Percentiles rank a stretch among this genome's conserved stretches.
Conservation (phyloP, 179 eudicot species). For the Beta macrorhiza region DNA sequence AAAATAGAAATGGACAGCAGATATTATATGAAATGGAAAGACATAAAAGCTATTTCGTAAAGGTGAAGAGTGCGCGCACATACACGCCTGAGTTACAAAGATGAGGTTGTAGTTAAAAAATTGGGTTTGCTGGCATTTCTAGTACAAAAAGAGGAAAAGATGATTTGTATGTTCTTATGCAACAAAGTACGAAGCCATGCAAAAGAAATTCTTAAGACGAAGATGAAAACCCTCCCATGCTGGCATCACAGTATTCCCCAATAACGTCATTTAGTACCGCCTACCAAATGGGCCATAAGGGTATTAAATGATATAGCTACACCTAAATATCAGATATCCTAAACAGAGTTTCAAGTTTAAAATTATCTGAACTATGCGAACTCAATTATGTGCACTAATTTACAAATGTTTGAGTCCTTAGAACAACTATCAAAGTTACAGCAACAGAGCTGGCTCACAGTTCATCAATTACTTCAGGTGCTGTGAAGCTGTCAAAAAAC, state of each 20-base stretch:
- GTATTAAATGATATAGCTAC: not conserved
- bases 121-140: not conserved
- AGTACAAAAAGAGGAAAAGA: not conserved
- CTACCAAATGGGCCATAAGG: too few relatives aligned
- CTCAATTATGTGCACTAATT: not conserved
- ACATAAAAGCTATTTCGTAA: not conserved
- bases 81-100: not conserved
- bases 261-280: too few relatives aligned
- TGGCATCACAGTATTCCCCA: too few relatives aligned
- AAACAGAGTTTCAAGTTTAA: not conserved
- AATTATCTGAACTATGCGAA: not conserved
- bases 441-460: not conserved
- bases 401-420: not conserved
- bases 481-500: not conserved
- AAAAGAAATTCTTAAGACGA: not conserved
- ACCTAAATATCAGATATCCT: not conserved
- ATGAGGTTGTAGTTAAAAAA: not conserved
- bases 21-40: not conserved
- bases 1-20: not conserved
- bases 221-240: not conserved
- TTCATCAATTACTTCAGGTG: constrained; percentile 1
- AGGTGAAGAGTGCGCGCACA: not conserved
- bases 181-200: not conserved
- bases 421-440: not conserved
- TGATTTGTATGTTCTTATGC: not conserved